Percentiles rank a stretch among this genome's conserved stretches.
phyloP scores from a whole-genome alignment of 2,329 filamentous ascomycete species.

The Neofusicoccum sp. region DNA sequence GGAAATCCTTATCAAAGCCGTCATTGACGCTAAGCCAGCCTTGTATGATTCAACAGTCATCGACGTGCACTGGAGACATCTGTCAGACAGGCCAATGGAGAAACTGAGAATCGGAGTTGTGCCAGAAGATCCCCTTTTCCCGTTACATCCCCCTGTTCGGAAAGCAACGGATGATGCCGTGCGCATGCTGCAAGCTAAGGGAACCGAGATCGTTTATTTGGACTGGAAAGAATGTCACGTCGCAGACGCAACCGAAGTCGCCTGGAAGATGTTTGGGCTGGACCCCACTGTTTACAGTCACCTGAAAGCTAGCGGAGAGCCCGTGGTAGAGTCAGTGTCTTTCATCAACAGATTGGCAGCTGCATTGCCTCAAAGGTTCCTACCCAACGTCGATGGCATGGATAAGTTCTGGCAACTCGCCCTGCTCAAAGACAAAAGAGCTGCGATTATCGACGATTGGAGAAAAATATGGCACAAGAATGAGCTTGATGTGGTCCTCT shows the following conservation, averaged over 20 bases:
- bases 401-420: not conserved
- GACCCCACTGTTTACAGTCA: not conserved
- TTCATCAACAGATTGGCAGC: too few species aligned
- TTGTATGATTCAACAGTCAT: conserved; percentile 43
- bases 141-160: not conserved
- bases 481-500: conserved; percentile 54
- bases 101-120: not conserved
- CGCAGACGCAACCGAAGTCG: not conserved
- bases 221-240: not conserved
- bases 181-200: conserved; percentile 42
- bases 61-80: conserved; percentile 49
- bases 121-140: not conserved
- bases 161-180: conserved; percentile 49
- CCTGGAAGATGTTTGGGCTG: not conserved
- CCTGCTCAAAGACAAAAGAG: conserved; percentile 37
- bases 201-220: conserved; percentile 44
- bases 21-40: conserved; percentile 60
- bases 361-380: too few species aligned
- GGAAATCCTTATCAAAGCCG: conserved; percentile 54
- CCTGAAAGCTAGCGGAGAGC: not conserved
- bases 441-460: conserved; percentile 46
- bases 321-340: conserved; percentile 46
- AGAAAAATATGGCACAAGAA: conserved; percentile 46
- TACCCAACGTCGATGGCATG: not conserved
- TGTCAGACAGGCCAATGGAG: conserved; percentile 1